Evolutionary conservation across 805 yeast species (phyloP).

Genomic region (Myxozyma melibiosi): DNA sequence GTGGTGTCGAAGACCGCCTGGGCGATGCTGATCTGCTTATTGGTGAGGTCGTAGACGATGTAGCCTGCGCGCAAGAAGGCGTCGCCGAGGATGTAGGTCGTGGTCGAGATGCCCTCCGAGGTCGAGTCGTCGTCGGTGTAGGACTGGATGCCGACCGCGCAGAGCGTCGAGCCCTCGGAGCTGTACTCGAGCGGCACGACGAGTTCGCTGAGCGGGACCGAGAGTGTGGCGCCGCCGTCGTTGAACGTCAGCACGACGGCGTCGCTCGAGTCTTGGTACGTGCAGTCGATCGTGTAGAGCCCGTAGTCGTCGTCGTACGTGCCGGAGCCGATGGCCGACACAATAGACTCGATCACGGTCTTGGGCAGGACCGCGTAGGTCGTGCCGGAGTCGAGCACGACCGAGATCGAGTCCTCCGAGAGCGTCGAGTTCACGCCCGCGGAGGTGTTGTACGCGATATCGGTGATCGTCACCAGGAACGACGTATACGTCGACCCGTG

Average conservation of each 20-base stretch:
- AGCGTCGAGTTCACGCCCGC: neutral
- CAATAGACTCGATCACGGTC: slow-evolving; percentile 39
- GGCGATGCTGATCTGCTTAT: slow-evolving; percentile 59
- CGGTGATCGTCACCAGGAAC: slow-evolving; percentile 23
- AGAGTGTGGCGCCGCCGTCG: slow-evolving; percentile 47
- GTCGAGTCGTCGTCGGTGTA: neutral
- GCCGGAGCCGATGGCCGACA: slow-evolving; percentile 44
- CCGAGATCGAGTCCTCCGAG: slow-evolving; percentile 37
- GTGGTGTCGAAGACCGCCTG: slow-evolving; percentile 43
- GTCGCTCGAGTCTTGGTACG: slow-evolving; percentile 28
- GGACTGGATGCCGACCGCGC: slow-evolving; percentile 36
- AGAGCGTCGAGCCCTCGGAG: slow-evolving; percentile 31
- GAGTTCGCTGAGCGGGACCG: slow-evolving; percentile 48
- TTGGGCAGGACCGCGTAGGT: slow-evolving; percentile 54
- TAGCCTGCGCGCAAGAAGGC: slow-evolving; percentile 61
- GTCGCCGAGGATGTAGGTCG: slow-evolving; percentile 53
- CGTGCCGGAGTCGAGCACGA: slow-evolving; percentile 59
- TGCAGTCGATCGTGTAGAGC: slow-evolving; percentile 49
- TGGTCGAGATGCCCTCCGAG: slow-evolving; percentile 28
- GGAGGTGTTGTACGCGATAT: slow-evolving; percentile 14
- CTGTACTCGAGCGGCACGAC: slow-evolving; percentile 26
- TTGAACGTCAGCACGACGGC: slow-evolving; percentile 52
- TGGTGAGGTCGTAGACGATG: slow-evolving; percentile 65
- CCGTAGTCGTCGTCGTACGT: slow-evolving; percentile 44
- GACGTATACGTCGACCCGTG: neutral